Percentiles rank a stretch among this genome's conserved stretches.
phyloP scores from a whole-genome alignment of 225 moss, liverwort and hornwort species.

The Climacium dendroides region DNA sequence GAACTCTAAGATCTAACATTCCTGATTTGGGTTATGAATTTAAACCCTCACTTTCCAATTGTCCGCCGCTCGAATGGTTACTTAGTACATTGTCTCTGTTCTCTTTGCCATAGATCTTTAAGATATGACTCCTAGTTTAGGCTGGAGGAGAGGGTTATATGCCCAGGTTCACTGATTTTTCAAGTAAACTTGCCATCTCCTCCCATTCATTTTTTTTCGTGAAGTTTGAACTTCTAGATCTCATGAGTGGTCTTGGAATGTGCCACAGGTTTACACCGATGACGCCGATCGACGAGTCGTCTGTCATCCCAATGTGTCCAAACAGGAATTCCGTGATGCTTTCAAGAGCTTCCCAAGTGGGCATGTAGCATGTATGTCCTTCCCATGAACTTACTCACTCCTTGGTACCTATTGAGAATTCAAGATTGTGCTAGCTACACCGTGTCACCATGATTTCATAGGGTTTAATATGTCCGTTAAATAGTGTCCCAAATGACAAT shows the following conservation, averaged over 20 bases:
- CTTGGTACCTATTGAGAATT: not conserved
- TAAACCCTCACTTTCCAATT: not conserved
- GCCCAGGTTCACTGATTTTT: not conserved
- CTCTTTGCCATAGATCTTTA: not conserved
- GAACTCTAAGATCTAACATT: not conserved
- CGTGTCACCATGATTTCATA: not conserved
- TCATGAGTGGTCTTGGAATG: not conserved
- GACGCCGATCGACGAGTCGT: not conserved
- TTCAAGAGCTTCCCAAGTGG: constrained; percentile 56
- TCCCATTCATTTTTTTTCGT: not conserved
- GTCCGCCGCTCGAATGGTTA: not conserved
- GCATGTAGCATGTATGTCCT: constrained; percentile 33
- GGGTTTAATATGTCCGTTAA: too few relatives aligned
- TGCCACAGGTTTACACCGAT: not conserved
- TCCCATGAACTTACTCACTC: not conserved
- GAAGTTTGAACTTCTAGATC: not conserved
- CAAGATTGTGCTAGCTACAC: too few relatives aligned
- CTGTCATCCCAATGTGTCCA: constrained; percentile 1
- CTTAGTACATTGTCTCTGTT: not conserved
- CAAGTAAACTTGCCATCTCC: not conserved
- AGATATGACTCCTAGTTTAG: not conserved
- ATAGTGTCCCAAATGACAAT: not conserved
- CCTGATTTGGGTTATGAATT: not conserved
- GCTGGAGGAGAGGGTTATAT: not conserved
- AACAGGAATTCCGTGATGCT: constrained; percentile 4